phyloP scores from a whole-genome alignment of 495 filamentous ascomycete species.

The Lindgomyces ingoldianus region DNA sequence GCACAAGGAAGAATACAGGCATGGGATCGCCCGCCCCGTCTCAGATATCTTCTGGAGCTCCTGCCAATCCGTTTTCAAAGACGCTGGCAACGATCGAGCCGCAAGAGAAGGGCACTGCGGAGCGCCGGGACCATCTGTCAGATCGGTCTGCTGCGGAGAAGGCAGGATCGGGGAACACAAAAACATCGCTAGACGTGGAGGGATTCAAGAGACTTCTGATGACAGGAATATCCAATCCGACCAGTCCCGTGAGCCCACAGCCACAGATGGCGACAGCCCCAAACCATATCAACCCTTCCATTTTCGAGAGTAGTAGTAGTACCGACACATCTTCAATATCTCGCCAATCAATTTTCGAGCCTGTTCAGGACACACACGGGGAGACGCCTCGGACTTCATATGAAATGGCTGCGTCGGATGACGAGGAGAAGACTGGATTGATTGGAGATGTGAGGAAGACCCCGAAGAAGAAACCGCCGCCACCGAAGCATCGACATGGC shows the following conservation, averaged over 20 bases:
- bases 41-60: conserved; percentile 9
- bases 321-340: conserved; percentile 47
- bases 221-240: conserved; percentile 40
- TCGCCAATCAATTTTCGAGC: conserved; percentile 44
- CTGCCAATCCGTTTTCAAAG: conserved; percentile 42
- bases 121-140: conserved; percentile 6
- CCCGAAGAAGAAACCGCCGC: conserved; percentile 39
- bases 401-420: conserved; percentile 37
- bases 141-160: conserved; percentile 28
- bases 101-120: conserved; percentile 9
- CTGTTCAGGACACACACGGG: conserved; percentile 36
- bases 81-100: conserved; percentile 44
- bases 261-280: conserved; percentile 14
- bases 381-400: conserved; percentile 45
- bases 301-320: conserved; percentile 44
- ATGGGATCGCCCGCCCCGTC: not conserved
- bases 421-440: conserved; percentile 39
- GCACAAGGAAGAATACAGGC: conserved; percentile 30
- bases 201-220: conserved; percentile 45
- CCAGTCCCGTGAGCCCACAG: conserved; percentile 12
- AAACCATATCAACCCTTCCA: conserved; percentile 3
- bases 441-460: conserved; percentile 31
- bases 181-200: conserved; percentile 43
- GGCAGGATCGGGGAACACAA: conserved; percentile 6
- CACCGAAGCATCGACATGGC: conserved; percentile 42